These are phyloP conservation scores for Kalmusia sp. DNA, from an alignment of 2,329 filamentous ascomycete genomes.

Conservation along the genomic window DNA sequence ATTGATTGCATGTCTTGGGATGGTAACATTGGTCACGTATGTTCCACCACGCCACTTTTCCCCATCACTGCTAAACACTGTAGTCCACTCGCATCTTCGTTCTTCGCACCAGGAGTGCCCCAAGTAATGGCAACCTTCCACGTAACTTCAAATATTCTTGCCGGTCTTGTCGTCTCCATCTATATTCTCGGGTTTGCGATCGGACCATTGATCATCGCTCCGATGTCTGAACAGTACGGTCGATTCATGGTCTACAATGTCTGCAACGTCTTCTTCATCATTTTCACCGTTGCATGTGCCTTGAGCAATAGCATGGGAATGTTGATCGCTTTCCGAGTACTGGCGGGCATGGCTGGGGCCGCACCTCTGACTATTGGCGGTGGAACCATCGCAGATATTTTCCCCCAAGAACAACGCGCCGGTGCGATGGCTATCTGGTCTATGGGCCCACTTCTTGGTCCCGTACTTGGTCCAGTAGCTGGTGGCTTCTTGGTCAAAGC, in stretches of 20 bases:
- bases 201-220: conserved; percentile 47
- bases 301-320: conserved; percentile 42
- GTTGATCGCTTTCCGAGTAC: conserved; percentile 47
- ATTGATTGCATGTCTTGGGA: conserved; percentile 41
- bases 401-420: conserved; percentile 42
- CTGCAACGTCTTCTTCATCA: conserved; percentile 58
- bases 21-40: conserved; percentile 47
- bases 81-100: conserved; percentile 45
- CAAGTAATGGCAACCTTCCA: conserved; percentile 48
- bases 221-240: conserved; percentile 47
- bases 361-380: conserved; percentile 44
- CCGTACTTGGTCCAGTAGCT: conserved; percentile 43
- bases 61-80: background rate
- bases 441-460: conserved; percentile 45
- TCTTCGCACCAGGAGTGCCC: conserved; percentile 67
- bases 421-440: conserved; percentile 47
- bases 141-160: conserved; percentile 37
- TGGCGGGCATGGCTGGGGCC: conserved; percentile 43
- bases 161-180: conserved; percentile 47
- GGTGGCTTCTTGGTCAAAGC: conserved; percentile 44
- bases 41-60: background rate
- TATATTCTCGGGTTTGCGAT: conserved; percentile 49
- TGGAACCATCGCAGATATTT: conserved; percentile 46
- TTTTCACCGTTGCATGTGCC: conserved; percentile 56
- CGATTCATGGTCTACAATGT: conserved; percentile 40